Base-by-base conservation (phyloP, 192 early-diverging fungal species). In the Obelidium mucronatum region DNA sequence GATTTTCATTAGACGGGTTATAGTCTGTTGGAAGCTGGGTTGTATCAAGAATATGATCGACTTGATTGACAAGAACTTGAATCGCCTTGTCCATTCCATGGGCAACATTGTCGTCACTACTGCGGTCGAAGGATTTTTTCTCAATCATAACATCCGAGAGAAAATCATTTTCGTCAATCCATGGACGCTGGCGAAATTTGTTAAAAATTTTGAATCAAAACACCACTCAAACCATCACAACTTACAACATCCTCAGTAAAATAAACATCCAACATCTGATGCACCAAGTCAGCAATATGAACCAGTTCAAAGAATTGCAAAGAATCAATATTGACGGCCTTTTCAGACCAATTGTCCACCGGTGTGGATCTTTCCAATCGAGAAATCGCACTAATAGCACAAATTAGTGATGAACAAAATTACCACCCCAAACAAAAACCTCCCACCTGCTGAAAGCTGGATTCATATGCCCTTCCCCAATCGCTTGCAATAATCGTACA, bases 241-340 rank as follows among this genome's bases (percentile, higher is more conserved):
- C 84, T 26, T 83, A 92, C 90, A 78, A 98, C 90, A 66, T 94
- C 94, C 81, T 95, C 92, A 22, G 91, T 88, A 85, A 94, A 95
- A 78, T 97, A 98, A 28, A 95, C 91, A 78, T 98, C 93, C 26
- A 97, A 76, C 94, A 99, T 94, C 74, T 99, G 97, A 59, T 95
- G 91, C 35, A 93, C 91, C 60, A 98, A 80, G 83, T 99, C 97
- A 24, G 92, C 92, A 55, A 99, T 86, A 82, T 99, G 97, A 19
- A 98, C 91, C 44, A 99, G 82, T 77, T 96, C 97, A 80, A 97
- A 96, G 78, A 98, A 98, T 63, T 94, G 92, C 36, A 90, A 79
- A 52, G 87, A 92, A 53, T 87, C 89, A 54, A 91, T 87, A 61
- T 78, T 81, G 55, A 85, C 82, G 42, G 81, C 55, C 62, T 82